phyloP scores from a whole-genome alignment of 225 moss, liverwort and hornwort genomes.

The Ulota crispa region DNA sequence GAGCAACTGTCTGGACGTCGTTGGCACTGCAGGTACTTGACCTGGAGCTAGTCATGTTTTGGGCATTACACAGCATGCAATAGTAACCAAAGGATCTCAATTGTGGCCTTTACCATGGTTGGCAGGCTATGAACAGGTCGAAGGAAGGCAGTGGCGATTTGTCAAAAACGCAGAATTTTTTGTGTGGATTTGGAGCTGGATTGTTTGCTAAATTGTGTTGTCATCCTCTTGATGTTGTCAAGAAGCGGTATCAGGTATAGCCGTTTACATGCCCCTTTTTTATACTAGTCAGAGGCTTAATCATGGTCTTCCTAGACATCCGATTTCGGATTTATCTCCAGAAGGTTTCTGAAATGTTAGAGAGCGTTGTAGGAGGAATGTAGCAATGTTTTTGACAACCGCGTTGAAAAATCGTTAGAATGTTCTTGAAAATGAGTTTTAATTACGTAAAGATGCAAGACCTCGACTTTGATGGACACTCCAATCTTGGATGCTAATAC shows the following conservation, averaged over 20 bases:
- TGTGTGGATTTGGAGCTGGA: slow-evolving; percentile 82
- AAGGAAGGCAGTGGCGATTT: slow-evolving; percentile 30
- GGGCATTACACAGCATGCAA: background rate
- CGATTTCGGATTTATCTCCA: background rate
- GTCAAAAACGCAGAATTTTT: slow-evolving; percentile 46
- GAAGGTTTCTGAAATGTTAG: background rate
- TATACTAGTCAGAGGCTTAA: background rate
- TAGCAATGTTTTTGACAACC: background rate
- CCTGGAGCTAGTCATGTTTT: background rate
- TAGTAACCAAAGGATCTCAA: background rate
- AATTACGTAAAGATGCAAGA: background rate
- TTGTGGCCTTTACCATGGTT: background rate
- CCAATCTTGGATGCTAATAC: background rate
- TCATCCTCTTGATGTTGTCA: slow-evolving; percentile 89
- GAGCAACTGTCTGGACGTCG: background rate
- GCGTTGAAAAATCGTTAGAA: background rate
- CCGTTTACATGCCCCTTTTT: background rate
- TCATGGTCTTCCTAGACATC: background rate
- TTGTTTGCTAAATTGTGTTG: slow-evolving; percentile 80
- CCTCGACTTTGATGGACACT: background rate
- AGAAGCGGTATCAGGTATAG: slow-evolving; percentile 89
- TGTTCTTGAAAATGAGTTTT: background rate
- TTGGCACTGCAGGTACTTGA: background rate
- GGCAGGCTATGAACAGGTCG: slow-evolving; percentile 47
- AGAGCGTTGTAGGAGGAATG: background rate